phyloP scores from a whole-genome alignment of 1,284 basidiomycete species.

The Blastosporella zonata region DNA sequence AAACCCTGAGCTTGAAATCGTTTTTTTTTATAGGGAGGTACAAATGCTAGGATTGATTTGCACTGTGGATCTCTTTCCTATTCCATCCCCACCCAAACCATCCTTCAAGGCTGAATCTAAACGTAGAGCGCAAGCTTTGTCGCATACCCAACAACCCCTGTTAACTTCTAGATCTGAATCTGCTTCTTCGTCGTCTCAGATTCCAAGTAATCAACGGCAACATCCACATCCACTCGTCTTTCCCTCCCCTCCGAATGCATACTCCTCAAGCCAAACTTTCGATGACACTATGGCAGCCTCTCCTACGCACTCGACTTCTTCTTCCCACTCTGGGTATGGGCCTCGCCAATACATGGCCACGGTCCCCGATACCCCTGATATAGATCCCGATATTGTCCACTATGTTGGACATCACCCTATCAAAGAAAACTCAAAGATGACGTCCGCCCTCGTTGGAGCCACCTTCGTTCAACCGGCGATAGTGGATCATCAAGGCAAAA shows the following conservation, averaged over 20 bases:
- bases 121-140: constrained; percentile 6
- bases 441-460: constrained; percentile 55
- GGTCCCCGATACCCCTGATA: constrained; percentile 4
- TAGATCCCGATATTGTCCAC: constrained; percentile 29
- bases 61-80: constrained; percentile 57
- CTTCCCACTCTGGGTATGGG: constrained; percentile 2
- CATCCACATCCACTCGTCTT: constrained; percentile 9
- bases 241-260: constrained; percentile 5
- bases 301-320: constrained; percentile 3
- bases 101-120: constrained; percentile 2
- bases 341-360: background rate
- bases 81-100: constrained; percentile 25
- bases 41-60: constrained; percentile 54
- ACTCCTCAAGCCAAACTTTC: constrained; percentile 5
- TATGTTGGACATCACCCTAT: constrained; percentile 36
- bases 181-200: constrained; percentile 10
- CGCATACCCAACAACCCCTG: constrained; percentile 12
- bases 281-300: constrained; percentile 1
- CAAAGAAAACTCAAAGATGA: constrained; percentile 50
- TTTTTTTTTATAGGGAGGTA: constrained; percentile 34
- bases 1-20: background rate
- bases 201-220: constrained; percentile 8
- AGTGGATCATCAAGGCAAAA: constrained; percentile 57
- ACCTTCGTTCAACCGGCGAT: constrained; percentile 61
- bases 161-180: constrained; percentile 3